Evolutionary conservation across 495 filamentous ascomycete genomes (phyloP).

Genomic region (Filosporella fistucella): DNA sequence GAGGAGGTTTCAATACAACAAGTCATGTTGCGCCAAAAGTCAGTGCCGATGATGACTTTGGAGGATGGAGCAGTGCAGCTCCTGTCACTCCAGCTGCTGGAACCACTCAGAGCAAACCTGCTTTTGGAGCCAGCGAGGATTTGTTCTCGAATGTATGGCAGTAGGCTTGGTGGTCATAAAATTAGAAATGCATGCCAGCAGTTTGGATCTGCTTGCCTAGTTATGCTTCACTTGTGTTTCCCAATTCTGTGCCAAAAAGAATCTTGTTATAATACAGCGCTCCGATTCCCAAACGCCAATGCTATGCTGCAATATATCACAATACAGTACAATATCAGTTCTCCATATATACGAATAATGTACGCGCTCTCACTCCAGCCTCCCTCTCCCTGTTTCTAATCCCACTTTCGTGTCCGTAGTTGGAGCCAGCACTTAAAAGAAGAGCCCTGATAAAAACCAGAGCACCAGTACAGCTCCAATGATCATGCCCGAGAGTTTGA

Average conservation of each 20-base stretch:
- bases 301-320: slow-evolving; percentile 22
- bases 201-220: too few relatives aligned
- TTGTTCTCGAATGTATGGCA: slow-evolving; percentile 91
- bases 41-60: slow-evolving; percentile 85
- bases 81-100: slow-evolving; percentile 38
- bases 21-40: slow-evolving; percentile 57
- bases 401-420: background rate
- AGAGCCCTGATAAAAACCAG: slow-evolving; percentile 65
- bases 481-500: slow-evolving; percentile 84
- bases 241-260: too few relatives aligned
- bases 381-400: slow-evolving; percentile 4
- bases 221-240: too few relatives aligned
- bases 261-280: too few relatives aligned
- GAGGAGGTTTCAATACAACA: slow-evolving; percentile 39
- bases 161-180: slow-evolving; percentile 3
- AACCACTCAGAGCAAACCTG: slow-evolving; percentile 41
- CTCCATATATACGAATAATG: background rate
- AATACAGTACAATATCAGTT: slow-evolving; percentile 18
- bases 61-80: slow-evolving; percentile 79
- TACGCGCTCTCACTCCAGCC: background rate
- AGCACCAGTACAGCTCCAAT: slow-evolving; percentile 67
- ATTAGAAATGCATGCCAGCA: slow-evolving; percentile 1
- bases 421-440: slow-evolving; percentile 45
- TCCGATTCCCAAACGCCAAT: slow-evolving; percentile 17
- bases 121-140: slow-evolving; percentile 70